Evolutionary conservation across 441 rosid species (phyloP).

Genomic region (Gossypium gossypioides): DNA sequence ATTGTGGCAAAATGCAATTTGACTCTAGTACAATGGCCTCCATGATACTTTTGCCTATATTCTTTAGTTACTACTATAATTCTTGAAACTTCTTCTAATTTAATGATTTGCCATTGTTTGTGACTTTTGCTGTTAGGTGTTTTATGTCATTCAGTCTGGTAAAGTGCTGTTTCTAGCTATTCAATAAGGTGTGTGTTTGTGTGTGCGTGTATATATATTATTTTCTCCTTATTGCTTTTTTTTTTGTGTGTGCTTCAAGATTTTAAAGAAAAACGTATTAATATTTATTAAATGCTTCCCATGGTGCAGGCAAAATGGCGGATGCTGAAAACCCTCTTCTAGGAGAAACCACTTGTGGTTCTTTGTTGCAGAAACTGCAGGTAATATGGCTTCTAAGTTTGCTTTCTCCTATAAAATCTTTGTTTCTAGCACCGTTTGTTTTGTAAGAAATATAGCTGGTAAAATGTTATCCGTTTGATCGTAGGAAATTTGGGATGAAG

Average conservation of each 20-base stretch:
- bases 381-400: conserved; percentile 25
- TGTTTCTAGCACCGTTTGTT: not conserved
- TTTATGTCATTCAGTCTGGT: conserved; percentile 2
- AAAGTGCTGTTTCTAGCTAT: not conserved
- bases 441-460: conserved; percentile 2
- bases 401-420: not conserved
- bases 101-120: not conserved
- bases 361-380: conserved; percentile 84
- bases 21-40: too few relatives aligned
- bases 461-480: not conserved
- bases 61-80: not conserved
- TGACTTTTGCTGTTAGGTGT: not conserved
- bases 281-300: not conserved
- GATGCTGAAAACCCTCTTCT: conserved; percentile 61
- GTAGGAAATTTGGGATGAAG: conserved; percentile 99
- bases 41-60: not conserved
- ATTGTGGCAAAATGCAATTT: too few relatives aligned
- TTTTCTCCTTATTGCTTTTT: not conserved
- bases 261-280: not conserved
- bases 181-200: not conserved
- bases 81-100: not conserved
- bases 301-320: conserved; percentile 41
- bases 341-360: conserved; percentile 79
- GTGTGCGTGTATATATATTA: not conserved
- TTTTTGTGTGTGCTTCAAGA: not conserved